Evolutionary conservation across 2,329 filamentous ascomycete genomes (phyloP).

Genomic region (Talaromyces sp.): DNA sequence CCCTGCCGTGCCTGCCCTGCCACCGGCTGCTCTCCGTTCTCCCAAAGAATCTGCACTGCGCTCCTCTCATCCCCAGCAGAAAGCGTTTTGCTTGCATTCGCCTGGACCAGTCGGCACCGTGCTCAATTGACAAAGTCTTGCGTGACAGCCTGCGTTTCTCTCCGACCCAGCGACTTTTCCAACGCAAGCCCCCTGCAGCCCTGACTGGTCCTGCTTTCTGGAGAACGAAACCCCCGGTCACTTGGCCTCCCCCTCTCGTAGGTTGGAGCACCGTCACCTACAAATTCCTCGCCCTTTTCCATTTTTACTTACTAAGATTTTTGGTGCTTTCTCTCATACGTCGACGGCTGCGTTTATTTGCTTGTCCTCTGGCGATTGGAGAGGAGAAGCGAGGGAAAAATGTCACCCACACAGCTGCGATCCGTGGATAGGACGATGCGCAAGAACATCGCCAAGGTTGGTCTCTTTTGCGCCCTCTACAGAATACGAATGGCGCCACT

Average conservation of each 20-base stretch:
- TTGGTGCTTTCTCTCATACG: background rate
- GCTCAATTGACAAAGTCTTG: background rate
- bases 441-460: slow-evolving; percentile 11
- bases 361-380: background rate
- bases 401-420: slow-evolving; percentile 1
- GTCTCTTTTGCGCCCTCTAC: background rate
- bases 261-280: background rate
- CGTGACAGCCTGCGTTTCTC: background rate
- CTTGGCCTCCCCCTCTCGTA: background rate
- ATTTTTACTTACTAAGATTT: background rate
- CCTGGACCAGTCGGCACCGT: background rate
- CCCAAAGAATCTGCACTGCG: background rate
- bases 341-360: background rate
- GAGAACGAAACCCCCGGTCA: background rate
- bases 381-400: background rate
- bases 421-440: slow-evolving; percentile 1
- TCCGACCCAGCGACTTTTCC: background rate
- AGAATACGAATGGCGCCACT: slow-evolving; percentile 11
- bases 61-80: background rate
- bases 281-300: background rate
- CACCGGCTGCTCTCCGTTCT: background rate
- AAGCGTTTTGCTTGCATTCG: background rate
- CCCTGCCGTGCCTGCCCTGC: background rate
- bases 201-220: background rate
- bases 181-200: background rate